Evolutionary conservation across 2,329 filamentous ascomycete genomes (phyloP).

Genomic region (Tolypocladium ovalisporum): DNA sequence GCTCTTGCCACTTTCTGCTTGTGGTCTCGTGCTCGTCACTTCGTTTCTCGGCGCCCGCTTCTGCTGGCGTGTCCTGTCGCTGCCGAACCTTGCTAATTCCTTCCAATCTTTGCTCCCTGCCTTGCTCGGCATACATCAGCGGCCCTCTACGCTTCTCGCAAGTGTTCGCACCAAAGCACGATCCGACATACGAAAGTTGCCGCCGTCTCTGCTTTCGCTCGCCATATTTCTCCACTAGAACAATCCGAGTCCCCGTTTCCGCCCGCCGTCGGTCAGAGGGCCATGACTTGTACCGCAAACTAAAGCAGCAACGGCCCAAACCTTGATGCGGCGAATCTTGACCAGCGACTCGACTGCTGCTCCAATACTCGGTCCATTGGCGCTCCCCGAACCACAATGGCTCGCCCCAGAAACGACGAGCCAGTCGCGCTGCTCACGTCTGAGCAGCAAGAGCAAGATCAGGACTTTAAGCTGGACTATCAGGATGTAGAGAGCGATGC

Average conservation of each 20-base stretch:
- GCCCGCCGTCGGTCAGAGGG: background rate
- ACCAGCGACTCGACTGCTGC: background rate
- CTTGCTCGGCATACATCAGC: background rate
- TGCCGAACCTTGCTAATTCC: background rate
- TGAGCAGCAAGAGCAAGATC: conserved; percentile 19
- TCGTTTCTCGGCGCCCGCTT: background rate
- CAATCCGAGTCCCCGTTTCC: background rate
- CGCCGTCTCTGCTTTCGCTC: background rate
- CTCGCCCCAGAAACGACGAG: conserved; percentile 20
- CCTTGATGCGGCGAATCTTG: background rate
- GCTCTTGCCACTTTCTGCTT: background rate
- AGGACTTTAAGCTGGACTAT: conserved; percentile 15
- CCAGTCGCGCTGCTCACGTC: conserved; percentile 17
- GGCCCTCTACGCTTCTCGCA: too few relatives aligned
- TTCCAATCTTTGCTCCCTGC: background rate
- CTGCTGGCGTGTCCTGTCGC: background rate
- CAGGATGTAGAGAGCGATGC: conserved; percentile 21
- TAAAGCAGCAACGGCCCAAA: background rate
- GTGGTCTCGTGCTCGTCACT: background rate
- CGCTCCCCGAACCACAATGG: conserved; percentile 13
- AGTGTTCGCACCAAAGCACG: background rate
- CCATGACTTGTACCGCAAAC: background rate
- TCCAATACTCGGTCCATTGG: background rate
- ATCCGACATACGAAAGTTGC: background rate
- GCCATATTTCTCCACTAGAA: background rate